Percentiles rank a stretch among this genome's conserved stretches.
Conservation (phyloP, 2,329 filamentous ascomycete species). For the Onygenales sp. region DNA sequence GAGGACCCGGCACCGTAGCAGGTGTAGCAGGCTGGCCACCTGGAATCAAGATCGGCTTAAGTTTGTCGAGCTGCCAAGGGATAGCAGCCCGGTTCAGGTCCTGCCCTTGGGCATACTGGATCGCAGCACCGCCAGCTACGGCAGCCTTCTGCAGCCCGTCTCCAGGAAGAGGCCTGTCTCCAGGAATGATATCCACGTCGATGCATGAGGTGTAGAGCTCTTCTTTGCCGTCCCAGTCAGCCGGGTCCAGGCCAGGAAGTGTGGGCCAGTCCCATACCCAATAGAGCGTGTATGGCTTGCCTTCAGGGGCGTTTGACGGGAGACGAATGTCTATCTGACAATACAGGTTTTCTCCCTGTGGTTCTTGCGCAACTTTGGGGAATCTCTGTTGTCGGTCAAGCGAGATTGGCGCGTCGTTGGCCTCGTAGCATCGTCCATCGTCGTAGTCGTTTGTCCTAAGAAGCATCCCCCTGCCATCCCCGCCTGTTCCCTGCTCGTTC, state of each 20-base stretch:
- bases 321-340: slow-evolving; percentile 78
- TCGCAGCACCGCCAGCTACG: slow-evolving; percentile 2
- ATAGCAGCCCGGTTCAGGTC: slow-evolving; percentile 31
- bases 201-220: slow-evolving; percentile 43
- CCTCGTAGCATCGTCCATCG: slow-evolving; percentile 82
- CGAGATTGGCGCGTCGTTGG: slow-evolving; percentile 52
- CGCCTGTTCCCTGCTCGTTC: slow-evolving; percentile 71
- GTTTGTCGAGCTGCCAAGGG: slow-evolving; percentile 26
- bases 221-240: slow-evolving; percentile 31
- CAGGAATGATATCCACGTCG: slow-evolving; percentile 34
- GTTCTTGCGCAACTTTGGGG: slow-evolving; percentile 40
- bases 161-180: not conserved
- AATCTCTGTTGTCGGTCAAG: slow-evolving; percentile 48
- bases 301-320: slow-evolving; percentile 53
- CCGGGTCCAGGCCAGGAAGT: slow-evolving; percentile 26
- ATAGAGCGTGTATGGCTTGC: slow-evolving; percentile 69
- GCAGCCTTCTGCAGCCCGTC: slow-evolving; percentile 1
- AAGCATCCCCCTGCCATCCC: slow-evolving; percentile 66
- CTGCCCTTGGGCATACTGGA: slow-evolving; percentile 22
- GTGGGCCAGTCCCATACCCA: slow-evolving; percentile 96
- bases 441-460: slow-evolving; percentile 74
- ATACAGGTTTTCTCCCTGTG: slow-evolving; percentile 53
- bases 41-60: slow-evolving; percentile 14
- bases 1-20: no score
- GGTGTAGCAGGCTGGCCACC: not conserved